Base-by-base conservation (phyloP, 2,329 filamentous ascomycete species). In the Fusarium pseudoanthophilum region DNA sequence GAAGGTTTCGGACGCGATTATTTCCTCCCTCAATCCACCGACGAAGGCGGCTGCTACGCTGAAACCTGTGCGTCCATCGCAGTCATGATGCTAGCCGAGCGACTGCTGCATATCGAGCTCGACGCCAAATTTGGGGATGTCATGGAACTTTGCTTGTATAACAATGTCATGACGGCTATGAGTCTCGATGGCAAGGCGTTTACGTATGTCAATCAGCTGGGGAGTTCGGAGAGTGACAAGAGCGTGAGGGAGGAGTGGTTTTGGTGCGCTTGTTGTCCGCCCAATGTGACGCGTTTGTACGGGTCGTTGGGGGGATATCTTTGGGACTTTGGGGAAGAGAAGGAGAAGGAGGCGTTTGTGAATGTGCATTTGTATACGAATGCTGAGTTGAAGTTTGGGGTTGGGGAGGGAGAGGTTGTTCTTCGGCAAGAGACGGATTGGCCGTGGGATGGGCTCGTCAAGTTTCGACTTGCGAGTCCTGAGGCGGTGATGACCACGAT, bases 131-230 rank as follows among this genome's bases (percentile, higher is more conserved):
- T 88, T 70, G 85, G 83, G 2, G 90, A 92, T 75, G 80, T 91
- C 40, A 87, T 91, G 85, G 90, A 92, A 74, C 79, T 91, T 4
- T 88, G 85, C 61, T 83, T 92, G 1, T 91, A 90, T 78, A 91
- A 92, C 76, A 85, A 86, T 24, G 84, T 91, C 18, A 83, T 91
- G 79, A 89, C 87, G 0, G 86, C 86, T 1, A 88, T 91, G 85
- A 87, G 85, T 30, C 78, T 86, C 8, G 84, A 89, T 69, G 89
- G 90, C 3, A 87, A 83, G 36, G 83, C 82, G 2, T 92, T 91
- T 78, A 90, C 88, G 1, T 92, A 92, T 69, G 86, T 87, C 49
- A 92, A 92, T 71, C 89, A 90, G 66, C 82, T 92, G 0, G 87
- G 86, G 0, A 89, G 87, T 3, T 69, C 66, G 14, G 66, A 69